phyloP scores from a whole-genome alignment of 164 flowering plant species.

The Magnolia officinalis region DNA sequence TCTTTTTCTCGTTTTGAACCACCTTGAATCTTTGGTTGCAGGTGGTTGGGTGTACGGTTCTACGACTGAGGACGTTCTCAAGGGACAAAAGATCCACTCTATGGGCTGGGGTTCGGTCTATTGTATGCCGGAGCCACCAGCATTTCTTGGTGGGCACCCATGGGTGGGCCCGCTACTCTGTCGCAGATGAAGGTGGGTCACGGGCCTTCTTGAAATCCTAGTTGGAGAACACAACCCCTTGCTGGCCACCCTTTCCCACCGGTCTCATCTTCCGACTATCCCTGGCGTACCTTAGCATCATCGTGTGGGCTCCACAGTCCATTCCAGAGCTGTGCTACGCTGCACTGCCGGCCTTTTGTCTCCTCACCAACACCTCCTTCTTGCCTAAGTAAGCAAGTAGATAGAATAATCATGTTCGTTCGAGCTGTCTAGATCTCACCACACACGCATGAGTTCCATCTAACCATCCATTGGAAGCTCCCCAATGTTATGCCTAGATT shows the following conservation, averaged over 20 bases:
- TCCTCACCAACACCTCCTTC: slow-evolving; percentile 43
- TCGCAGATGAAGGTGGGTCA: slow-evolving; percentile 57
- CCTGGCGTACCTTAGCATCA: slow-evolving; percentile 24
- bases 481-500: too few relatives aligned
- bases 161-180: slow-evolving; percentile 28
- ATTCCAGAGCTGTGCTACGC: slow-evolving; percentile 51
- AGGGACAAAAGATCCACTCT: slow-evolving; percentile 47
- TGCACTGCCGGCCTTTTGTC: slow-evolving; percentile 48
- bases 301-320: slow-evolving; percentile 32
- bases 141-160: slow-evolving; percentile 34
- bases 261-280: slow-evolving; percentile 43
- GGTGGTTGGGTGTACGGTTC: slow-evolving; percentile 65
- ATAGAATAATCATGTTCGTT: too few relatives aligned
- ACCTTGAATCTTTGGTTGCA: slow-evolving; percentile 7
- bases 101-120: slow-evolving; percentile 40
- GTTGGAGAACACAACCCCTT: slow-evolving; percentile 36
- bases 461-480: too few relatives aligned
- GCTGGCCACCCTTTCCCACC: slow-evolving; percentile 11
- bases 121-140: slow-evolving; percentile 32
- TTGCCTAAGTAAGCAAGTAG: slow-evolving; percentile 39
- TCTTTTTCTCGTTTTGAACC: neutral
- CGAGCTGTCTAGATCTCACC: too few relatives aligned
- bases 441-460: too few relatives aligned
- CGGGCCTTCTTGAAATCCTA: slow-evolving; percentile 50
- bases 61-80: slow-evolving; percentile 44